These are phyloP conservation scores for Candida maris DNA, from an alignment of 805 yeast species.

Conservation along the genomic window DNA sequence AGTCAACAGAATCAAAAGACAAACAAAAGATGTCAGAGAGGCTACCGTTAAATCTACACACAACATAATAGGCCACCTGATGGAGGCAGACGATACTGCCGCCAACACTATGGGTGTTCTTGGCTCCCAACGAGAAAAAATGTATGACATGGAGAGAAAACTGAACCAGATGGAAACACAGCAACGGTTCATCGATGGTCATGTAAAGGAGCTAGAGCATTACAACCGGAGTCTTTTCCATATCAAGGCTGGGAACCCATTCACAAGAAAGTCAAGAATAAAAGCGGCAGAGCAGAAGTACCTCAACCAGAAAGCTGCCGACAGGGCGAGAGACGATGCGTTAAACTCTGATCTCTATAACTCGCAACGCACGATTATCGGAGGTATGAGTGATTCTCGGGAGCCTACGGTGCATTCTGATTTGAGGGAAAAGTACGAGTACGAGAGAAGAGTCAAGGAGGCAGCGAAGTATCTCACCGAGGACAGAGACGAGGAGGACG, in stretches of 20 bases:
- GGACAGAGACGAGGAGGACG: conserved; percentile 83
- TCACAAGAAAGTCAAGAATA: conserved; percentile 73
- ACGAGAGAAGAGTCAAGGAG: conserved; percentile 49
- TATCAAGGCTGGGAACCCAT: conserved; percentile 80
- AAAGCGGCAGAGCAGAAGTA: conserved; percentile 71
- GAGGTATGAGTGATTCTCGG: conserved; percentile 45
- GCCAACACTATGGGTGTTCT: conserved; percentile 84
- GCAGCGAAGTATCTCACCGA: conserved; percentile 78
- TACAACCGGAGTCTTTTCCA: conserved; percentile 79
- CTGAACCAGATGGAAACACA: conserved; percentile 77
- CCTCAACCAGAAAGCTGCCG: conserved; percentile 42
- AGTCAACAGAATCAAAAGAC: conserved; percentile 76
- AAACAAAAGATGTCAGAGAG: conserved; percentile 60
- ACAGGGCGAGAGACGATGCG: conserved; percentile 27
- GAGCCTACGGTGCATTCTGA: conserved; percentile 24
- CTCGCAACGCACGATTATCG: conserved; percentile 28
- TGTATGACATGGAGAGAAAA: conserved; percentile 75
- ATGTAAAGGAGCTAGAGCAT: conserved; percentile 73
- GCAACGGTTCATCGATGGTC: conserved; percentile 75
- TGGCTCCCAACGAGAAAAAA: conserved; percentile 88
- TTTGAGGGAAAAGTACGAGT: conserved; percentile 42
- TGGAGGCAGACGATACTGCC: conserved; percentile 70
- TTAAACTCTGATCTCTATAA: conserved; percentile 25
- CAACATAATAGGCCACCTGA: conserved; percentile 70
- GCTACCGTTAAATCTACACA: conserved; percentile 83